These are phyloP conservation scores for Fusarium falciforme DNA, from an alignment of 2,329 filamentous ascomycete genomes.

Conservation along the genomic window DNA sequence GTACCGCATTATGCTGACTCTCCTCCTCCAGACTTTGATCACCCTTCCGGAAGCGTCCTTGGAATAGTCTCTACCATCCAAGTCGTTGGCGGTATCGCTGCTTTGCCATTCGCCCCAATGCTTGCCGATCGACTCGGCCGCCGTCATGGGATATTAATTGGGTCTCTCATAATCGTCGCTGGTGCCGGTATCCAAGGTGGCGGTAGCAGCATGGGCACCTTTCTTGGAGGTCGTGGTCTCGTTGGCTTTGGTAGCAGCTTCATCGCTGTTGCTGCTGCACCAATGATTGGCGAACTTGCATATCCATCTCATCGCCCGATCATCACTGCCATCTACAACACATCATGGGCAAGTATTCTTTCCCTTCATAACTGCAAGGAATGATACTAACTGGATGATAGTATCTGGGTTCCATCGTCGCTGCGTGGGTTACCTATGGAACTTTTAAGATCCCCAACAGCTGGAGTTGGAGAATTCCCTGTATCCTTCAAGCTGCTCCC, in stretches of 20 bases:
- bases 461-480: slow-evolving; percentile 43
- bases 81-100: slow-evolving; percentile 48
- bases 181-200: slow-evolving; percentile 43
- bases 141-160: not conserved
- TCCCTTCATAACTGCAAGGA: too few relatives aligned
- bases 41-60: slow-evolving; percentile 42
- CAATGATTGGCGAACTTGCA: slow-evolving; percentile 48
- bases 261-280: slow-evolving; percentile 42
- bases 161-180: slow-evolving; percentile 34
- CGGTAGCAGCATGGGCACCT: slow-evolving; percentile 38
- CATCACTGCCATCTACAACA: slow-evolving; percentile 62
- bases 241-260: slow-evolving; percentile 45
- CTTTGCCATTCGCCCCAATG: slow-evolving; percentile 45
- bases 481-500: slow-evolving; percentile 23
- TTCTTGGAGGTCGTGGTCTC: slow-evolving; percentile 45
- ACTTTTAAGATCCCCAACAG: slow-evolving; percentile 32
- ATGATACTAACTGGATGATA: not conserved
- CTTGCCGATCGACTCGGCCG: slow-evolving; percentile 52
- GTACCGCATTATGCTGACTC: not conserved
- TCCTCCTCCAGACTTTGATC: slow-evolving; percentile 44
- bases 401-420: slow-evolving; percentile 52
- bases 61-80: slow-evolving; percentile 46
- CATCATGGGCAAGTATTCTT: too few relatives aligned
- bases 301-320: slow-evolving; percentile 48
- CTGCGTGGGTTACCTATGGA: slow-evolving; percentile 13